Percentiles rank a stretch among this genome's conserved stretches.
Conservation (phyloP, 1,284 basidiomycete species). For the Marasmius sp. region DNA sequence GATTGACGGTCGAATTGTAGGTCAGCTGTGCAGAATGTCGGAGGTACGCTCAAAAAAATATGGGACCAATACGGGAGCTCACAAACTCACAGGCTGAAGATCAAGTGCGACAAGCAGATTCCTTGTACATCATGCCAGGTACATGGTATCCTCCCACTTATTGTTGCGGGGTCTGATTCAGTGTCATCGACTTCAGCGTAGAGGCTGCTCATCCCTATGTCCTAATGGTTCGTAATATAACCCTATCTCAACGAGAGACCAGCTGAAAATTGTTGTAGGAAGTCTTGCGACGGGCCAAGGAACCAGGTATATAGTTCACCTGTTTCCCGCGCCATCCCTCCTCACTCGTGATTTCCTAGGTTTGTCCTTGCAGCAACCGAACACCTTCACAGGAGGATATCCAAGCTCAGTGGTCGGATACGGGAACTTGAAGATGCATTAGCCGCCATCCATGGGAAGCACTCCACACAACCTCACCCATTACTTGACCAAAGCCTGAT, state of each 20-base stretch:
- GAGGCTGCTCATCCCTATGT: constrained; percentile 69
- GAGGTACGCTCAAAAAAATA: constrained; percentile 49
- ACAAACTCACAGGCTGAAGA: constrained; percentile 52
- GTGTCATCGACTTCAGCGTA: constrained; percentile 34
- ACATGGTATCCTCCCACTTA: constrained; percentile 12
- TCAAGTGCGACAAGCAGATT: constrained; percentile 77
- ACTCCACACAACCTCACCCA: constrained; percentile 58
- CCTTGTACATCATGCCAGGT: constrained; percentile 71
- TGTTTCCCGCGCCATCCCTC: not conserved
- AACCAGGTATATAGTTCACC: constrained; percentile 41
- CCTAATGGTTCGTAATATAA: constrained; percentile 55
- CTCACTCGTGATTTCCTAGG: constrained; percentile 28
- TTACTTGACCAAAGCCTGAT: constrained; percentile 60
- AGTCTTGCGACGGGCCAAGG: constrained; percentile 65
- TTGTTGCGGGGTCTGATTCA: not conserved
- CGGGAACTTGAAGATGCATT: constrained; percentile 69
- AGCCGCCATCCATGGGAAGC: constrained; percentile 45
- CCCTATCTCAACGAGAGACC: constrained; percentile 1
- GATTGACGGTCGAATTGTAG: constrained; percentile 25
- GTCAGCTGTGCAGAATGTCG: constrained; percentile 70
- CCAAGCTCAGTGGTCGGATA: constrained; percentile 60
- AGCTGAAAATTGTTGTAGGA: constrained; percentile 31
- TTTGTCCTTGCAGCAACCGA: constrained; percentile 75
- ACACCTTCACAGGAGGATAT: constrained; percentile 66
- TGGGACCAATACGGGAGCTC: constrained; percentile 18